These are phyloP conservation scores for Clarireedia hainanense DNA, from an alignment of 2,329 filamentous ascomycete genomes.

Conservation along the genomic window DNA sequence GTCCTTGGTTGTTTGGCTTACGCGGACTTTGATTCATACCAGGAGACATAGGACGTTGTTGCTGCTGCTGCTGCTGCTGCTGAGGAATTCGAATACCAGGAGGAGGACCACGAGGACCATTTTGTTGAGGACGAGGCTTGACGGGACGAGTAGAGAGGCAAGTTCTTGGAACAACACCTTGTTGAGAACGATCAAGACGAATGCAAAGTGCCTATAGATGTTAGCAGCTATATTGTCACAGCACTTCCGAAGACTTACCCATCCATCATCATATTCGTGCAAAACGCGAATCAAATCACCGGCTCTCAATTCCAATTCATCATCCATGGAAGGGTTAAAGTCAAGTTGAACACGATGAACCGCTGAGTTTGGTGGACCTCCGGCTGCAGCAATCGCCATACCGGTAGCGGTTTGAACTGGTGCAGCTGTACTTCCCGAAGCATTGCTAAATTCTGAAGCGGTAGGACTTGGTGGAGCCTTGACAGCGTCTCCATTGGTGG, in stretches of 20 bases:
- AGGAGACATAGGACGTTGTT: constrained; percentile 18
- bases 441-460: constrained; percentile 54
- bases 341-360: constrained; percentile 93
- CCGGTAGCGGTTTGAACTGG: constrained; percentile 40
- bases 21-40: constrained; percentile 14
- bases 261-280: constrained; percentile 97
- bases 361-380: constrained; percentile 49
- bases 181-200: constrained; percentile 78
- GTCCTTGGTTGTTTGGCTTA: background rate
- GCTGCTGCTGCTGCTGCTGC: constrained; percentile 15
- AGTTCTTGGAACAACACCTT: constrained; percentile 89
- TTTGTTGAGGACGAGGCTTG: constrained; percentile 36
- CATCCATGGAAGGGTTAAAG: constrained; percentile 85
- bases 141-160: constrained; percentile 89
- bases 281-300: constrained; percentile 83
- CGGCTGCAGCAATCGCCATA: constrained; percentile 54
- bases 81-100: constrained; percentile 18
- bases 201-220: constrained; percentile 71
- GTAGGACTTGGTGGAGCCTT: constrained; percentile 48
- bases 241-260: constrained; percentile 52
- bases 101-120: constrained; percentile 22
- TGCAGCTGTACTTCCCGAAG: constrained; percentile 41
- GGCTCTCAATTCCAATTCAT: constrained; percentile 74
- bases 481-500: constrained; percentile 32
- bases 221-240: constrained; percentile 24